Conservation (phyloP, 2,329 filamentous ascomycete species). For the Aspergillus viridinutans region DNA sequence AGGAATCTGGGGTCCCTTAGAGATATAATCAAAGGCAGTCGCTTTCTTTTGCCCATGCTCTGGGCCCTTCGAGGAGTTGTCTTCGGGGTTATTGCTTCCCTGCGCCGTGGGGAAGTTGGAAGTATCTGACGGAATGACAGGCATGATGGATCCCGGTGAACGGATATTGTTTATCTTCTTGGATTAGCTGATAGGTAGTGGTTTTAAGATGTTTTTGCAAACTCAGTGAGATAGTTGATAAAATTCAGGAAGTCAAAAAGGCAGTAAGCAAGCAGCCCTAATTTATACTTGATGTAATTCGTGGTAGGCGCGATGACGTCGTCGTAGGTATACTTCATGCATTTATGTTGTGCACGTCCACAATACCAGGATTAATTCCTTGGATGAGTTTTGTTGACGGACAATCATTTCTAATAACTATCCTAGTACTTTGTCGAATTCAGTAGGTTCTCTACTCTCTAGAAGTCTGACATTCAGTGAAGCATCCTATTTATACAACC, state of each 20-base stretch:
- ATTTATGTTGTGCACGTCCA: not conserved
- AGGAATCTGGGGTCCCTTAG: slow-evolving; percentile 46
- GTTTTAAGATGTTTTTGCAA: not conserved
- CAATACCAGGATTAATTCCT: not conserved
- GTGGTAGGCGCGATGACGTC: not conserved
- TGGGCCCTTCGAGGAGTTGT: slow-evolving; percentile 14
- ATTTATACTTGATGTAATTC: not conserved
- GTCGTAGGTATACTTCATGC: not conserved
- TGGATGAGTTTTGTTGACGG: not conserved
- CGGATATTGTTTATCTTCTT: not conserved
- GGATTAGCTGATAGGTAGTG: not conserved
- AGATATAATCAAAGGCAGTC: slow-evolving; percentile 29
- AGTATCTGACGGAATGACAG: slow-evolving; percentile 24
- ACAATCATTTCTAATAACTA: not conserved
- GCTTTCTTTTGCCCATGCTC: slow-evolving; percentile 37
- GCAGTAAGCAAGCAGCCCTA: not conserved
- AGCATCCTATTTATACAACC: not conserved
- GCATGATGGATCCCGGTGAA: slow-evolving; percentile 18
- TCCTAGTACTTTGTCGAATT: not conserved
- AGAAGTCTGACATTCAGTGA: not conserved
- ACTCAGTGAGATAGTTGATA: not conserved
- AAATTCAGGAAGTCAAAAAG: not conserved
- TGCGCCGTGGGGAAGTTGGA: slow-evolving; percentile 20
- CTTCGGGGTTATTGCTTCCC: slow-evolving; percentile 14
- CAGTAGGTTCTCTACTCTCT: not conserved